These are phyloP conservation scores for Desmodesmus armatus DNA, from an alignment of 139 green algal genomes.

Conservation along the genomic window DNA sequence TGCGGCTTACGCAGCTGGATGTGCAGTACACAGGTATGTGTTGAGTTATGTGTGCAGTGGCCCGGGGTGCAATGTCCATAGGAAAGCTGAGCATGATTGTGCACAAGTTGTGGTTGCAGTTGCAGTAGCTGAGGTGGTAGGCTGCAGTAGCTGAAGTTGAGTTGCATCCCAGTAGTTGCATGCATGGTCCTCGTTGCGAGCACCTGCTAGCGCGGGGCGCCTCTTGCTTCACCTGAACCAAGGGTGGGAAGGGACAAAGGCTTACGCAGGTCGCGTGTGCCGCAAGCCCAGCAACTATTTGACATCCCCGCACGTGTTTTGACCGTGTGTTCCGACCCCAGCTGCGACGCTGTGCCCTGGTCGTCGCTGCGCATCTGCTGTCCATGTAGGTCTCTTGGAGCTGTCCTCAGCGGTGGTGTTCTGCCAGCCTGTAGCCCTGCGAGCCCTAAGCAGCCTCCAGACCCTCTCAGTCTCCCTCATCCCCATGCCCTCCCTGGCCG, in stretches of 20 bases:
- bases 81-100: too few relatives aligned
- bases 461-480: constrained; percentile 8
- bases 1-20: constrained; percentile 11
- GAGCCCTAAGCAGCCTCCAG: neutral
- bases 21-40: constrained; percentile 32
- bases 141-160: neutral
- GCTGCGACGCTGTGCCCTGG: too few relatives aligned
- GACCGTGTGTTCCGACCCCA: too few relatives aligned
- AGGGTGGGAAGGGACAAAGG: too few relatives aligned
- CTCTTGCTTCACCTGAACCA: neutral
- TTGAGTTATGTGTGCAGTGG: neutral
- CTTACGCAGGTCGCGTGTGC: too few relatives aligned
- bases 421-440: constrained; percentile 8
- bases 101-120: too few relatives aligned
- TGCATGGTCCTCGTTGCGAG: too few relatives aligned
- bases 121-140: too few relatives aligned
- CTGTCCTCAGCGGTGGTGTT: constrained; percentile 29
- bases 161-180: neutral
- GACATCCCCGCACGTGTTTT: too few relatives aligned
- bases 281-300: too few relatives aligned
- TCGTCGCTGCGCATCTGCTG: too few relatives aligned
- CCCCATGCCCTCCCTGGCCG: neutral
- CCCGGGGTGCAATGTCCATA: too few relatives aligned
- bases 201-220: neutral
- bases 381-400: constrained; percentile 26